Evolutionary conservation across 1,139 yeast species (phyloP).

Genomic region (Hanseniaspora uvarum): DNA sequence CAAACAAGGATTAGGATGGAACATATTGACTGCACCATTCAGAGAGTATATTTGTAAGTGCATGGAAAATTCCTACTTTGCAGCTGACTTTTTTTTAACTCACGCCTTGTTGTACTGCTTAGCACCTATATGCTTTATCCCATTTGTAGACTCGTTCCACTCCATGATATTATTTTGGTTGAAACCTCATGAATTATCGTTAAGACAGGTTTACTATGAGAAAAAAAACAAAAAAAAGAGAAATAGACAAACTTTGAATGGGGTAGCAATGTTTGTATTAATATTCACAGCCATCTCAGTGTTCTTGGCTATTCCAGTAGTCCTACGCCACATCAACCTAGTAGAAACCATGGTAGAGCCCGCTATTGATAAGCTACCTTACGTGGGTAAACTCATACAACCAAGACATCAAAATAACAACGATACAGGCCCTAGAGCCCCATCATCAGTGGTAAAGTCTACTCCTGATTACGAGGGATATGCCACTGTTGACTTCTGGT

Average conservation of each 20-base stretch:
- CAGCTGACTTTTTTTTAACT: constrained; percentile 61
- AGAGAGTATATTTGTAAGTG: constrained; percentile 61
- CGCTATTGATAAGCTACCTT: constrained; percentile 21
- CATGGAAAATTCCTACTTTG: constrained; percentile 57
- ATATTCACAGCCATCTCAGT: constrained; percentile 34
- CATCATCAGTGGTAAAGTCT: constrained; percentile 19
- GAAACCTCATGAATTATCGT: constrained; percentile 47
- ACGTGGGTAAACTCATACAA: constrained; percentile 39
- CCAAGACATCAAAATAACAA: constrained; percentile 49
- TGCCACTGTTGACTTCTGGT: constrained; percentile 4
- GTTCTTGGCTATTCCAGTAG: constrained; percentile 38
- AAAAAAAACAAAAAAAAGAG: constrained; percentile 33
- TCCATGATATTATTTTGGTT: constrained; percentile 74
- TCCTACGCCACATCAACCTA: constrained; percentile 24
- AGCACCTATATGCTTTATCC: constrained; percentile 54
- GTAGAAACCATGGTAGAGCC: constrained; percentile 25
- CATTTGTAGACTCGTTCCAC: constrained; percentile 69
- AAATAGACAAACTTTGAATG: constrained; percentile 34
- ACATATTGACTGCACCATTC: constrained; percentile 51
- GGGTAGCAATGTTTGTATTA: constrained; percentile 37
- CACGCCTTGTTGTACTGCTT: constrained; percentile 53
- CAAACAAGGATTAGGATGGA: constrained; percentile 48
- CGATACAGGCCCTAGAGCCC: constrained; percentile 46
- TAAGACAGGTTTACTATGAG: constrained; percentile 37
- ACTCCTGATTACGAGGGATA: constrained; percentile 9